These are phyloP conservation scores for Petunia hybrid DNA, from an alignment of 305 asterid species.

Conservation along the genomic window DNA sequence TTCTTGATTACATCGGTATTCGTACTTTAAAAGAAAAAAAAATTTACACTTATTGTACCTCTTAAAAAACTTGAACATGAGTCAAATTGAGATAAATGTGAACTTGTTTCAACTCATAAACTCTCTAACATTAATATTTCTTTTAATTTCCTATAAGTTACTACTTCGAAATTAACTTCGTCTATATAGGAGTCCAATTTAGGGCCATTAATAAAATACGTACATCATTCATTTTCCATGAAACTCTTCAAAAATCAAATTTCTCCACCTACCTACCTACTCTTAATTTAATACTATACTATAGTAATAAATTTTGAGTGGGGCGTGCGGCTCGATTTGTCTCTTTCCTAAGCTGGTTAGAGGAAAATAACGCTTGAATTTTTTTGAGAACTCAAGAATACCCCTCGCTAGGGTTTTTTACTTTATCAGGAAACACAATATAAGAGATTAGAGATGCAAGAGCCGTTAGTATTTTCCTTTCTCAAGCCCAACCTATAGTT, in stretches of 20 bases:
- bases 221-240: background rate
- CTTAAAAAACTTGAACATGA: no score
- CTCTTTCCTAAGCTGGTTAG: background rate
- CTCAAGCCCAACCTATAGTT: constrained; percentile 28
- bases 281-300: background rate
- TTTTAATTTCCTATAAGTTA: no score
- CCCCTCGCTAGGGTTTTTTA: constrained; percentile 7
- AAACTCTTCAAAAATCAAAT: background rate
- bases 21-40: no score
- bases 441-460: background rate
- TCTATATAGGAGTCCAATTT: no score
- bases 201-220: no score
- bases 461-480: background rate
- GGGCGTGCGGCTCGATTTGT: background rate
- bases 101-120: no score
- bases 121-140: no score
- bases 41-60: no score
- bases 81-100: no score
- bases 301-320: background rate
- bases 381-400: background rate
- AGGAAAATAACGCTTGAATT: background rate
- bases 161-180: no score
- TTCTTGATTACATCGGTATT: no score
- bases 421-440: background rate
- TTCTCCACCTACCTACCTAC: background rate